phyloP scores from a whole-genome alignment of 495 filamentous ascomycete species.

The Saxophila tyrrhenica region DNA sequence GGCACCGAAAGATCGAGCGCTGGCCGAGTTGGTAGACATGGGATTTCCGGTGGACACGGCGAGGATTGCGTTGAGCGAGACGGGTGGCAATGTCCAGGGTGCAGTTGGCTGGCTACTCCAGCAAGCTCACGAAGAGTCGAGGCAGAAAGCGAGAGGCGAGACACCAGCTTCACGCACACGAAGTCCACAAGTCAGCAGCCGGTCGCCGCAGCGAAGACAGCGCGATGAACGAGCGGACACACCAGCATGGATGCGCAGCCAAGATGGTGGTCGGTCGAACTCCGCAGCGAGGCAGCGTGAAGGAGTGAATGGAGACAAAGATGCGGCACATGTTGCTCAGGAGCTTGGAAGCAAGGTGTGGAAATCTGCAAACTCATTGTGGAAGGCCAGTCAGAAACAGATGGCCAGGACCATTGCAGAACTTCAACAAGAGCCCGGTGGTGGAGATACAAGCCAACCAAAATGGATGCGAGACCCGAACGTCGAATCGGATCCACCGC shows the following conservation, averaged over 20 bases:
- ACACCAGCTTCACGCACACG: conserved; percentile 20
- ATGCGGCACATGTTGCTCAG: conserved; percentile 68
- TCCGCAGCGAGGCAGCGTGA: conserved; percentile 35
- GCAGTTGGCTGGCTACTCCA: conserved; percentile 86
- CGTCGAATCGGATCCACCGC: conserved; percentile 3
- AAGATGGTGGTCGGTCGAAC: conserved; percentile 19
- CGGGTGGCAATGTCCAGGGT: conserved; percentile 71
- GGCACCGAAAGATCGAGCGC: conserved; percentile 64
- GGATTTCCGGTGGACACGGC: conserved; percentile 79
- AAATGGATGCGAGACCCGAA: conserved; percentile 83
- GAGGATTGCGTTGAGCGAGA: conserved; percentile 63
- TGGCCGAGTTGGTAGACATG: conserved; percentile 91
- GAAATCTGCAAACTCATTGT: conserved; percentile 87
- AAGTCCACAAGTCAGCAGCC: conserved; percentile 25
- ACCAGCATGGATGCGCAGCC: conserved; percentile 38
- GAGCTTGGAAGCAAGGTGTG: conserved; percentile 72
- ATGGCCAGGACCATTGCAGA: conserved; percentile 91
- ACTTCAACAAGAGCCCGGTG: conserved; percentile 60
- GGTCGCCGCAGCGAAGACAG: conserved; percentile 27
- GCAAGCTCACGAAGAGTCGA: conserved; percentile 68
- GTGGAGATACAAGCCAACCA: conserved; percentile 62
- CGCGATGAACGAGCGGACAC: conserved; percentile 28
- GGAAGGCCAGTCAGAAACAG: conserved; percentile 88
- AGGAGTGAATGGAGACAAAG: conserved; percentile 52
- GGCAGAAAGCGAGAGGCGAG: conserved; percentile 42